Evolutionary conservation across 768 basidiomycete genomes (phyloP).

Genomic region (Zangia roseola): DNA sequence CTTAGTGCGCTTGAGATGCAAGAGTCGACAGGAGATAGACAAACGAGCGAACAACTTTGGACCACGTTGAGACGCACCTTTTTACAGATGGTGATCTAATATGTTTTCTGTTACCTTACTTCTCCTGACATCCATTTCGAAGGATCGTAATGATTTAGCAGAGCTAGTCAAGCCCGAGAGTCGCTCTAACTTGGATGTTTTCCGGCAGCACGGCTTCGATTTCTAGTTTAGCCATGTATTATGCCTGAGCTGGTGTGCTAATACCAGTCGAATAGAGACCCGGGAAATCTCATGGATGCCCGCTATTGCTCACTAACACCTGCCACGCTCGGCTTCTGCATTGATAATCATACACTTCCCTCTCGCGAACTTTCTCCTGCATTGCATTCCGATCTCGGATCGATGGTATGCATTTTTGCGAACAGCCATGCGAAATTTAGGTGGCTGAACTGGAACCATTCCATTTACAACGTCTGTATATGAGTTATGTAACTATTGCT

Average conservation of each 20-base stretch:
- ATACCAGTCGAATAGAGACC: too few relatives aligned
- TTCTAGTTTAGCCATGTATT: constrained; percentile 48
- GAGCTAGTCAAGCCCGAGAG: constrained; percentile 65
- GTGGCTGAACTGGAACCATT: too few relatives aligned
- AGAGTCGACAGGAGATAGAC: constrained; percentile 58
- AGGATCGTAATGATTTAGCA: constrained; percentile 84
- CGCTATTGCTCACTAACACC: too few relatives aligned
- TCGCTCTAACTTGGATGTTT: constrained; percentile 64
- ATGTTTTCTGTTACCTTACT: not conserved
- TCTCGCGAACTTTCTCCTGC: too few relatives aligned
- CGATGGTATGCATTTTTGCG: too few relatives aligned
- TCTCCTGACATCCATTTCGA: not conserved
- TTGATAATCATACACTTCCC: too few relatives aligned
- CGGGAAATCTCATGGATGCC: too few relatives aligned
- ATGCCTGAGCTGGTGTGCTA: not conserved
- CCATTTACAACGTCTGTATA: too few relatives aligned
- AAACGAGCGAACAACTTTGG: constrained; percentile 87
- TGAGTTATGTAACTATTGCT: too few relatives aligned
- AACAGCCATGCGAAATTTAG: too few relatives aligned
- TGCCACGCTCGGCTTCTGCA: too few relatives aligned
- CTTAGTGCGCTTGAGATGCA: constrained; percentile 82
- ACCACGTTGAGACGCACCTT: constrained; percentile 82
- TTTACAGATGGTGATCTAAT: constrained; percentile 61
- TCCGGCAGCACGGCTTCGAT: constrained; percentile 85
- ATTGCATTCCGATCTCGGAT: too few relatives aligned